Conservation (phyloP, 257 asterid species). For the Ballota nigra region DNA sequence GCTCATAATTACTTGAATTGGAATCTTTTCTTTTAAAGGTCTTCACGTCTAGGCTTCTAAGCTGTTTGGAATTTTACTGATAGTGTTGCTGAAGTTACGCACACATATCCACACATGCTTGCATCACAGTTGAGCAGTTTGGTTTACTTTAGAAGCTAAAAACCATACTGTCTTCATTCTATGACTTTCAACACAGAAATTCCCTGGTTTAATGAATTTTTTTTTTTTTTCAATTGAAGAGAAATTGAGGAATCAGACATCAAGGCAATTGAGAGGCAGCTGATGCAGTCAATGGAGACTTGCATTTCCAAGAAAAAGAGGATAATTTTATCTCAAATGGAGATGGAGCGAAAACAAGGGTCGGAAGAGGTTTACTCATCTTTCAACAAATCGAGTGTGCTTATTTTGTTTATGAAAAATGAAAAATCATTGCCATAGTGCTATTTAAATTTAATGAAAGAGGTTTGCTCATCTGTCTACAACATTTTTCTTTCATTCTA, state of each 20-base stretch:
- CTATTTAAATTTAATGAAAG: slow-evolving; percentile 2
- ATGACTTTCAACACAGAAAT: slow-evolving; percentile 12
- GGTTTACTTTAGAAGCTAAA: slow-evolving; percentile 15
- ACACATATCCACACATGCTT: neutral
- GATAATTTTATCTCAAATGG: slow-evolving; percentile 80
- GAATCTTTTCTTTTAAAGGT: neutral
- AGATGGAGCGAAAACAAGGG: slow-evolving; percentile 86
- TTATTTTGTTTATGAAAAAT: slow-evolving; percentile 7
- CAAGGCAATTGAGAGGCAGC: slow-evolving; percentile 89
- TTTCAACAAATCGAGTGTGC: slow-evolving; percentile 1
- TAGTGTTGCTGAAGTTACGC: neutral
- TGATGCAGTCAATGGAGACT: slow-evolving; percentile 96
- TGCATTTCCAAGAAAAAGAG: slow-evolving; percentile 90
- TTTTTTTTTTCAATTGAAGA: slow-evolving; percentile 36
- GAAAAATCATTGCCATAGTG: slow-evolving; percentile 2
- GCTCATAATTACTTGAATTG: neutral
- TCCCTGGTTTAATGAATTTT: slow-evolving; percentile 17
- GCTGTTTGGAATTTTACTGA: neutral
- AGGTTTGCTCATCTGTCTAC: neutral
- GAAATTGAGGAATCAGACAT: slow-evolving; percentile 96
- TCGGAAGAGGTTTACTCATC: slow-evolving; percentile 75
- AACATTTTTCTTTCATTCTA: neutral
- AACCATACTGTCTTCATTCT: neutral
- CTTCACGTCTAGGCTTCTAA: neutral
- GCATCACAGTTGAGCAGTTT: neutral